These are phyloP conservation scores for Bruguiera hainesii DNA, from an alignment of 441 rosid genomes.

Conservation along the genomic window DNA sequence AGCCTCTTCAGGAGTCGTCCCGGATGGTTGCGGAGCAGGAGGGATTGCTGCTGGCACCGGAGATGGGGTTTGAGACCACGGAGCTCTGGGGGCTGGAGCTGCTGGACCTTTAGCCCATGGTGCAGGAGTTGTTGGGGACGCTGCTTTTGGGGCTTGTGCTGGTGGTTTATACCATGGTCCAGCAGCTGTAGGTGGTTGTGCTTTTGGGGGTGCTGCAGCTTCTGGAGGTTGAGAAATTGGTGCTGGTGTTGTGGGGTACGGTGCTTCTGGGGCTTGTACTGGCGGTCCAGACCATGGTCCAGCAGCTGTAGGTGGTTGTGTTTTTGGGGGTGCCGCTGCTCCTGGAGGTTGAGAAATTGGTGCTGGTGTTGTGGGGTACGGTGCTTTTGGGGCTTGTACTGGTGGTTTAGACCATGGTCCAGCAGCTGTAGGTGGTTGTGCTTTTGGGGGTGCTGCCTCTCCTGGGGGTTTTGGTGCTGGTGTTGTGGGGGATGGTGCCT, in stretches of 20 bases:
- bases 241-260: not conserved
- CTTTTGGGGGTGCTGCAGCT: not conserved
- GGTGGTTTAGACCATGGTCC: slow-evolving; percentile 10
- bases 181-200: slow-evolving; percentile 4
- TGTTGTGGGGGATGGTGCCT: not conserved
- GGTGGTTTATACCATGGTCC: slow-evolving; percentile 14
- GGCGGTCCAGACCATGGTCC: slow-evolving; percentile 12
- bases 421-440: slow-evolving; percentile 3
- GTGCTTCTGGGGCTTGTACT: slow-evolving; percentile 5
- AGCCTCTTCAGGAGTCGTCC: too few species aligned
- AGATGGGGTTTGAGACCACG: not conserved
- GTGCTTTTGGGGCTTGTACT: not conserved
- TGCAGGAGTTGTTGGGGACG: slow-evolving; percentile 13
- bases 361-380: slow-evolving; percentile 16
- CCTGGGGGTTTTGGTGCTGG: not conserved
- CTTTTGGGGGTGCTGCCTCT: not conserved
- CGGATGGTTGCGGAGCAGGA: too few species aligned
- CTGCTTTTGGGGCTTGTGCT: slow-evolving; percentile 9
- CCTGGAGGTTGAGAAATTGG: not conserved
- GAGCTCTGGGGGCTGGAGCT: slow-evolving; percentile 3
- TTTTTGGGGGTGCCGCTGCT: not conserved
- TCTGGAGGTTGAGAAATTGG: slow-evolving; percentile 10
- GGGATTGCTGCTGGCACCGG: too few species aligned
- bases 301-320: slow-evolving; percentile 1
- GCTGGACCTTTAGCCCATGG: slow-evolving; percentile 1